Evolutionary conservation across 78 protist genomes (phyloP).

Genomic region (Creolimax fragrantissima): DNA sequence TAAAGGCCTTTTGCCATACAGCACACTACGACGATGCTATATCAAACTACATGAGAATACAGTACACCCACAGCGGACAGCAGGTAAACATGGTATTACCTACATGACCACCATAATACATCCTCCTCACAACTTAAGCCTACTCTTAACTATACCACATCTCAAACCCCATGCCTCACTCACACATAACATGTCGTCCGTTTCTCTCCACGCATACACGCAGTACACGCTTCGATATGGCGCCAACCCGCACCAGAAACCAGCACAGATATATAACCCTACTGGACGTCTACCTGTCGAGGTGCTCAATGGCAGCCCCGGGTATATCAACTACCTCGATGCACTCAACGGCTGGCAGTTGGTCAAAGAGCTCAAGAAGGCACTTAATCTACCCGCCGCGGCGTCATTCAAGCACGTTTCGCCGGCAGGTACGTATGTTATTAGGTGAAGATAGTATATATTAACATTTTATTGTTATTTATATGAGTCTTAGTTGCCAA

Average conservation of each 20-base stretch:
- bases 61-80: background rate
- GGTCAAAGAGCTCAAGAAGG: constrained; percentile 31
- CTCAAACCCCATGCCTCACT: too few relatives aligned
- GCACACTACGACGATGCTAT: constrained; percentile 72
- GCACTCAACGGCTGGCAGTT: constrained; percentile 69
- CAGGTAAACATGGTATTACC: background rate
- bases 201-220: too few relatives aligned
- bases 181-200: too few relatives aligned
- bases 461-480: too few relatives aligned
- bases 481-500: too few relatives aligned
- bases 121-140: too few relatives aligned
- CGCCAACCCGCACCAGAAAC: constrained; percentile 51
- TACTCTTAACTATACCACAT: too few relatives aligned
- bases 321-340: constrained; percentile 70
- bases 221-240: constrained; percentile 42
- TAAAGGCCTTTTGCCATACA: constrained; percentile 66
- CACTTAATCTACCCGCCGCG: constrained; percentile 61
- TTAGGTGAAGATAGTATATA: background rate
- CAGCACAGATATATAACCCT: constrained; percentile 16
- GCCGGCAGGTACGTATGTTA: constrained; percentile 65
- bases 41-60: constrained; percentile 9
- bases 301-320: constrained; percentile 56
- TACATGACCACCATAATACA: background rate
- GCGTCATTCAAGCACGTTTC: constrained; percentile 81
- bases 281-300: constrained; percentile 31